Percentiles rank a stretch among this genome's conserved stretches.
These are phyloP conservation scores for Teratosphaeria nubilosa DNA, from an alignment of 2,329 filamentous ascomycete genomes.

Conservation along the genomic window DNA sequence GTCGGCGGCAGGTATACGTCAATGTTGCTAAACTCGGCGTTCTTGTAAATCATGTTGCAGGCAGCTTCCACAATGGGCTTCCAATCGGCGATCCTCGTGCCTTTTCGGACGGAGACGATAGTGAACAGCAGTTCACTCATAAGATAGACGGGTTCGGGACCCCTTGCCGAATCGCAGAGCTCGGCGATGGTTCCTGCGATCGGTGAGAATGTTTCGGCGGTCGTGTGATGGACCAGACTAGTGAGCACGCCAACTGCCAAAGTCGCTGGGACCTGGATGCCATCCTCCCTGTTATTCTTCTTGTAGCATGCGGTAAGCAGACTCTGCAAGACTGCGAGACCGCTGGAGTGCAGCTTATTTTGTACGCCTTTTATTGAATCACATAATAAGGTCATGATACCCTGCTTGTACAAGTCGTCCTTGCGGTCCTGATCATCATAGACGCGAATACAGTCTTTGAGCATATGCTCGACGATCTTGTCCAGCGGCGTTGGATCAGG, in stretches of 20 bases:
- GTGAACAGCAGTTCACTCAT: constrained; percentile 52
- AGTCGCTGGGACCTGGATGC: constrained; percentile 27
- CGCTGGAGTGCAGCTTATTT: constrained; percentile 48
- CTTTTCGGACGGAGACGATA: constrained; percentile 70
- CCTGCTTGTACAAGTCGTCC: constrained; percentile 65
- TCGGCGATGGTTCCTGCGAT: constrained; percentile 54
- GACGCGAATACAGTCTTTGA: constrained; percentile 48
- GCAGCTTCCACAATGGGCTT: constrained; percentile 44
- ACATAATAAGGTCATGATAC: constrained; percentile 83
- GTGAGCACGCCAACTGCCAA: constrained; percentile 68
- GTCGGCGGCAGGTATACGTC: constrained; percentile 11
- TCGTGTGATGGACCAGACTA: constrained; percentile 74
- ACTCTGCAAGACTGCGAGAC: constrained; percentile 42
- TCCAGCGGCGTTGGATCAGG: constrained; percentile 48
- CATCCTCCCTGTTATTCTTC: constrained; percentile 10
- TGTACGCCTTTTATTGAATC: constrained; percentile 63
- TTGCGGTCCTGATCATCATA: constrained; percentile 21
- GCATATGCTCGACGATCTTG: constrained; percentile 60
- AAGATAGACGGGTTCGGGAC: constrained; percentile 14
- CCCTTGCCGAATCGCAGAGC: background rate
- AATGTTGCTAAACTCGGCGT: background rate
- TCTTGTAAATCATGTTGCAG: constrained; percentile 21
- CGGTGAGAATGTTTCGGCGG: constrained; percentile 59
- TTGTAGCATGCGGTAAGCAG: constrained; percentile 28
- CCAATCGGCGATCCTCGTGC: constrained; percentile 66